phyloP scores from a whole-genome alignment of 345 rosid species.

The Conringia planisiliqua region DNA sequence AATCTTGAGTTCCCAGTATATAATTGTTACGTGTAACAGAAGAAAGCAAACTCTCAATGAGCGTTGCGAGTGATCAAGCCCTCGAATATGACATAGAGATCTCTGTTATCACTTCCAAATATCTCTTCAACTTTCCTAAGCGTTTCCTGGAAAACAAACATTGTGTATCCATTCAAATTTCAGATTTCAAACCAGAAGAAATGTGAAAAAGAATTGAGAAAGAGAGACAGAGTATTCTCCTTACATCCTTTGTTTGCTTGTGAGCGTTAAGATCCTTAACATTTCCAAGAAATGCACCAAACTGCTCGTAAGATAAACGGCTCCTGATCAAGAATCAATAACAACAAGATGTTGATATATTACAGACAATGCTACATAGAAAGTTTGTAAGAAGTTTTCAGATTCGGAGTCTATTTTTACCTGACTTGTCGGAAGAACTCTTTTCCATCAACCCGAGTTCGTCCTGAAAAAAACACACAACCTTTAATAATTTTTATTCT shows the following conservation, averaged over 20 bases:
- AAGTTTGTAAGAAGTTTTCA: neutral
- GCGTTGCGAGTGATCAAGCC: slow-evolving; percentile 72
- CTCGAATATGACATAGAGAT: slow-evolving; percentile 71
- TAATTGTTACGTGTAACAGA: neutral
- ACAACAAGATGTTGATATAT: neutral
- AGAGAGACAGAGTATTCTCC: neutral
- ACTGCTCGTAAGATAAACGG: slow-evolving; percentile 77
- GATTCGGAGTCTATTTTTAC: slow-evolving; percentile 30
- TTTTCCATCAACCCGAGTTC: slow-evolving; percentile 88
- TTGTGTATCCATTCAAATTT: neutral
- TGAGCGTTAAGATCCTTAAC: slow-evolving; percentile 93
- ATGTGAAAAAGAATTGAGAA: neutral
- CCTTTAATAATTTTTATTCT: neutral
- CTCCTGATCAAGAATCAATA: slow-evolving; percentile 24
- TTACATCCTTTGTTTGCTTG: slow-evolving; percentile 85
- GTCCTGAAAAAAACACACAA: slow-evolving; percentile 39
- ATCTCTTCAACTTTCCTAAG: slow-evolving; percentile 83
- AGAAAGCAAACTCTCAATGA: slow-evolving; percentile 38
- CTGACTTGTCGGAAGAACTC: slow-evolving; percentile 98
- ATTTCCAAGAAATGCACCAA: slow-evolving; percentile 85
- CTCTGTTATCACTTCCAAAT: slow-evolving; percentile 77
- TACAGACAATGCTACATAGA: neutral
- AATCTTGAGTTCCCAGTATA: slow-evolving; percentile 17
- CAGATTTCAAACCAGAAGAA: neutral
- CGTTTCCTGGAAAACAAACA: slow-evolving; percentile 55